Conservation (phyloP, 345 rosid genomes). For the Citrus sp. region DNA sequence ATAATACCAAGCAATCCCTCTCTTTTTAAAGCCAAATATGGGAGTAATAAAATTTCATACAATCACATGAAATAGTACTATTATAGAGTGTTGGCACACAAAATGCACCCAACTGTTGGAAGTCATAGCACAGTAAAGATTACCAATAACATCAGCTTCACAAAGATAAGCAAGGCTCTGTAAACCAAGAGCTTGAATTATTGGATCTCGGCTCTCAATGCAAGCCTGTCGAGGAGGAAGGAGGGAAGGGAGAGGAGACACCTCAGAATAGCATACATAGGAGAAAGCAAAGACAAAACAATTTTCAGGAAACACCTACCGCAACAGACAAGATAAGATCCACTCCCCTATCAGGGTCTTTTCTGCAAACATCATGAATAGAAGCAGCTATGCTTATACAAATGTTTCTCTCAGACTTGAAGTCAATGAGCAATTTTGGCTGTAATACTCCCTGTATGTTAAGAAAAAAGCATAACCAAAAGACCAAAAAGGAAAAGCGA, state of each 20-base stretch:
- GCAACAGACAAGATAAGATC: conserved; percentile 92
- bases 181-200: conserved; percentile 77
- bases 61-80: neutral
- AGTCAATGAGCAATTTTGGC: conserved; percentile 56
- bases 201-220: conserved; percentile 69
- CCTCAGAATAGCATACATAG: conserved; percentile 13
- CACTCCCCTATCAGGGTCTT: conserved; percentile 95
- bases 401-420: conserved; percentile 54
- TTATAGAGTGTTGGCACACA: neutral
- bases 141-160: conserved; percentile 97
- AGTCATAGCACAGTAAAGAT: conserved; percentile 10
- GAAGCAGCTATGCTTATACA: conserved; percentile 83
- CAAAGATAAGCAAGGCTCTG: conserved; percentile 94
- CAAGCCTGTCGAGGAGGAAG: conserved; percentile 54
- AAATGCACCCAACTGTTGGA: neutral
- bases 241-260: neutral
- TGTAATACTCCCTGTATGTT: conserved; percentile 56
- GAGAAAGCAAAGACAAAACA: conserved; percentile 20
- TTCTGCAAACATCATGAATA: conserved; percentile 70
- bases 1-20: no score
- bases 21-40: neutral
- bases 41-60: neutral
- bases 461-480: conserved; percentile 18
- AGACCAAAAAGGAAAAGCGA: neutral
- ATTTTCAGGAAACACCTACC: conserved; percentile 45